Evolutionary conservation across 2,329 filamentous ascomycete species (phyloP), one percentile per base, ranked within the genome.

Genomic region (Aciculosporium take): DNA sequence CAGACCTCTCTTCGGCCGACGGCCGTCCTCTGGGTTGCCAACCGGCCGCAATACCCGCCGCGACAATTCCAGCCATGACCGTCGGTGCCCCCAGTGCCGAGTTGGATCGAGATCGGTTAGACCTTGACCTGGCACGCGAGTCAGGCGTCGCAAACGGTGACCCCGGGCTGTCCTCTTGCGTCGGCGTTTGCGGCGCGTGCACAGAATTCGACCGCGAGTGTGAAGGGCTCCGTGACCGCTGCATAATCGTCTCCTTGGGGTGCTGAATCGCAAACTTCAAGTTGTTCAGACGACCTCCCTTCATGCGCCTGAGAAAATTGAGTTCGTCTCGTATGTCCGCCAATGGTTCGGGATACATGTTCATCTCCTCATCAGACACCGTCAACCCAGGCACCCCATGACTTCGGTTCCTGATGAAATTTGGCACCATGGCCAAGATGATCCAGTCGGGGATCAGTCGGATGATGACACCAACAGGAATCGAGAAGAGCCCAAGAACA

Each of bases 21-120:
- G 48, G 51, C 32, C 73, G 64, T 45, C 79, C 78, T 41, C 78
- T 72, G 1, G 83, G 83, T 37, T 81, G 84, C 82, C 82, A 88
- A 24, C 79, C 81, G 12, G 78, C 81, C 27, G 77, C 82, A 27
- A 88, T 74, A 53, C 79, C 81, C 33, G 81, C 83, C 7, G 82
- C 84, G 38, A 88, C 76, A 44, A 88, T 80, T 46, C 84, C 84
- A n/a, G 83, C 81, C 83, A 87, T 87, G 46, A 86, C 82, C 7
- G 79, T 78, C 2, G 81, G 79, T 2, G 82, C 80, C 9, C 79
- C 82, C 9, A 88, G 68, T 2, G 81, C 81, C 23, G 81, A 86
- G 58, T 80, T 80, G 31, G 72, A 75, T 43, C 78, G 65, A 42
- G 76, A 78, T 45, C 78, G 68, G 51, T 67, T 81, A 33, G 79